A percentile compares a stretch with the other conserved stretches of the same genome.
These are phyloP conservation scores for Acanthamoeba polyphaga DNA, from an alignment of 208 protist genomes.

Conservation along the genomic window DNA sequence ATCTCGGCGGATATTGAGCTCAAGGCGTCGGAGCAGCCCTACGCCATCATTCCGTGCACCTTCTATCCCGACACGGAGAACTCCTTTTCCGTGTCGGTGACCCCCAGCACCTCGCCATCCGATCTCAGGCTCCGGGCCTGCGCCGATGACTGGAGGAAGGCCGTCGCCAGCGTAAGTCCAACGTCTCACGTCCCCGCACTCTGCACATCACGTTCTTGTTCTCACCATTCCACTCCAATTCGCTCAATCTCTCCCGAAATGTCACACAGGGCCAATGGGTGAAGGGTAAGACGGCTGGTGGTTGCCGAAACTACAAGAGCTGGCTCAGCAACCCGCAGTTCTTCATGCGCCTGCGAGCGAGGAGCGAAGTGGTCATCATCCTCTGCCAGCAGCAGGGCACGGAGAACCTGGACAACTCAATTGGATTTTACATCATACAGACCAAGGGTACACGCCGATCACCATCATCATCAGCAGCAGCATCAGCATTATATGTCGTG, in stretches of 20 bases:
- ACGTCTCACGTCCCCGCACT: not conserved
- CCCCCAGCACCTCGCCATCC: conserved; percentile 6
- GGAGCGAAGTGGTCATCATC: conserved; percentile 41
- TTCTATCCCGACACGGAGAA: conserved; percentile 43
- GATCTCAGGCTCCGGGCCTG: not conserved
- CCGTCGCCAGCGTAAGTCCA: conserved; percentile 7
- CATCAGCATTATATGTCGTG: not conserved
- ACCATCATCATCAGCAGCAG: not conserved
- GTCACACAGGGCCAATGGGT: conserved; percentile 44
- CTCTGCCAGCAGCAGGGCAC: conserved; percentile 43
- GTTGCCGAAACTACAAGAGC: conserved; percentile 57
- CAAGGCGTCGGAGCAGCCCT: conserved; percentile 18
- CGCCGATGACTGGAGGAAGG: conserved; percentile 46
- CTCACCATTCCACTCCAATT: not conserved
- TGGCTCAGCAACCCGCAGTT: conserved; percentile 63
- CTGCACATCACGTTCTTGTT: not conserved
- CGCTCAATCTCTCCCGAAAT: not conserved
- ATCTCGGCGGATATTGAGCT: conserved; percentile 21
- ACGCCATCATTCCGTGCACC: conserved; percentile 65
- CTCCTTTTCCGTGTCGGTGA: conserved; percentile 39
- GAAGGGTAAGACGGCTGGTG: conserved; percentile 47
- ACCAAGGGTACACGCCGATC: conserved; percentile 1
- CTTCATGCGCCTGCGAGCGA: not conserved
- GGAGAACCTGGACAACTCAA: conserved; percentile 47
- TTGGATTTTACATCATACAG: conserved; percentile 60